A percentile compares a stretch with the other conserved stretches of the same genome.
These are phyloP conservation scores for Xerocomellus chrysenteron DNA, from an alignment of 768 basidiomycete genomes.

Conservation along the genomic window DNA sequence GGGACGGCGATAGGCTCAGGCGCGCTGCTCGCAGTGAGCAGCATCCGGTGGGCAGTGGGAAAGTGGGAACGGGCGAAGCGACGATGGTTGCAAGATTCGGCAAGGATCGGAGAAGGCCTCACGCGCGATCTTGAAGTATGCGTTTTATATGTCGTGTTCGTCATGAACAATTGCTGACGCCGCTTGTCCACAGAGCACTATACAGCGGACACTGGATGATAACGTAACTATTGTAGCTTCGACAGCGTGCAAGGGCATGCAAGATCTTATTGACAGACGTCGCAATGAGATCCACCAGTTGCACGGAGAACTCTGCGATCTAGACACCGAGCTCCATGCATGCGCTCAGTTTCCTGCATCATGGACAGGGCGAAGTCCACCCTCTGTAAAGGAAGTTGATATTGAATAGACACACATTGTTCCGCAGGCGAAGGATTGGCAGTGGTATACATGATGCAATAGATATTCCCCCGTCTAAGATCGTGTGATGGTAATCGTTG, in stretches of 20 bases:
- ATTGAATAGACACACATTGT: slow-evolving; percentile 12
- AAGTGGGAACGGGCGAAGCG: slow-evolving; percentile 68
- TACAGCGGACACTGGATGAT: slow-evolving; percentile 48
- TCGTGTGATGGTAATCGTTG: slow-evolving; percentile 28
- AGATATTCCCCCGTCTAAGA: slow-evolving; percentile 22
- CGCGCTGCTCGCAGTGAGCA: slow-evolving; percentile 45
- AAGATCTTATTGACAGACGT: slow-evolving; percentile 39
- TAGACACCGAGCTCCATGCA: slow-evolving; percentile 36
- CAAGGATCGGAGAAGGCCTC: slow-evolving; percentile 59
- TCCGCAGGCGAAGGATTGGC: slow-evolving; percentile 5
- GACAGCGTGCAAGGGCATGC: slow-evolving; percentile 47
- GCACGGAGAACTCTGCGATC: slow-evolving; percentile 40
- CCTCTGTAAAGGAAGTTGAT: slow-evolving; percentile 1
- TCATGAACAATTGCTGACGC: slow-evolving; percentile 1
- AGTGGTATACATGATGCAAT: slow-evolving; percentile 30
- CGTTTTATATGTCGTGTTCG: neutral
- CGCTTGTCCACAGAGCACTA: slow-evolving; percentile 38
- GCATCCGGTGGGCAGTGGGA: slow-evolving; percentile 62
- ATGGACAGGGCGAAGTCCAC: neutral
- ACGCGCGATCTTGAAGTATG: slow-evolving; percentile 63
- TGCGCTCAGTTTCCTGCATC: slow-evolving; percentile 8
- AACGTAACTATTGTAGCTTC: slow-evolving; percentile 54
- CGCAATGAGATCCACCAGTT: slow-evolving; percentile 46
- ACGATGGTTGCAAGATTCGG: slow-evolving; percentile 69
- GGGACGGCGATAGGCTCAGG: slow-evolving; percentile 62